A percentile compares a stretch with the other conserved stretches of the same genome.
Conservation (phyloP, 805 yeast genomes). For the Zygoascus ofunaensis region DNA sequence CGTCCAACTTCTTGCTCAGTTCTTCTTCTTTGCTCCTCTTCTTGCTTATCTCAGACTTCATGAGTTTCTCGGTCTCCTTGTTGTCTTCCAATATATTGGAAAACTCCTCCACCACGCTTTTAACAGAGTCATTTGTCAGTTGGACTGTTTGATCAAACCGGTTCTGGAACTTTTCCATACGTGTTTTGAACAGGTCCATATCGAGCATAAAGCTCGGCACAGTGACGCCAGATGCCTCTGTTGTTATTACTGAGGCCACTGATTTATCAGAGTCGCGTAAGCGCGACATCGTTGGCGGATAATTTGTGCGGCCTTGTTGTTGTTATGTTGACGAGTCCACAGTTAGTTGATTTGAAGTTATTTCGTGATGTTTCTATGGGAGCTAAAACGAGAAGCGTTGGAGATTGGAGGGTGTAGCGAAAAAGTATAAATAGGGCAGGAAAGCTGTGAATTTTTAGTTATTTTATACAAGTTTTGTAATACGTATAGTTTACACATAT, state of each 20-base stretch:
- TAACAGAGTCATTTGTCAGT: constrained; percentile 26
- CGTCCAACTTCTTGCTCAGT: constrained; percentile 14
- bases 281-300: neutral
- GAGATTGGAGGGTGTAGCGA: too few species aligned
- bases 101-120: constrained; percentile 16
- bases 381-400: too few species aligned
- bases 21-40: constrained; percentile 15
- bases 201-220: constrained; percentile 20
- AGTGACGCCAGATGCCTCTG: neutral
- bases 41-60: constrained; percentile 28
- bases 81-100: constrained; percentile 14
- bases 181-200: constrained; percentile 31
- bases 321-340: neutral
- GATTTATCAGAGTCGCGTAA: neutral
- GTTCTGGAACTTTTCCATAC: constrained; percentile 34
- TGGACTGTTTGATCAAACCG: constrained; percentile 31
- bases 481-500: too few species aligned
- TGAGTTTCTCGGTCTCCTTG: constrained; percentile 20
- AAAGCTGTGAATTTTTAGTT: too few species aligned
- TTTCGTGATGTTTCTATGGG: too few species aligned
- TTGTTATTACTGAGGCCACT: neutral
- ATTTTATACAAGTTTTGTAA: too few species aligned
- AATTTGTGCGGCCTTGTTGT: neutral
- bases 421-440: too few species aligned
- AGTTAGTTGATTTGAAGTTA: too few species aligned